Conservation (phyloP, 805 yeast genomes). For the Saccharomycopsis fermentans region DNA sequence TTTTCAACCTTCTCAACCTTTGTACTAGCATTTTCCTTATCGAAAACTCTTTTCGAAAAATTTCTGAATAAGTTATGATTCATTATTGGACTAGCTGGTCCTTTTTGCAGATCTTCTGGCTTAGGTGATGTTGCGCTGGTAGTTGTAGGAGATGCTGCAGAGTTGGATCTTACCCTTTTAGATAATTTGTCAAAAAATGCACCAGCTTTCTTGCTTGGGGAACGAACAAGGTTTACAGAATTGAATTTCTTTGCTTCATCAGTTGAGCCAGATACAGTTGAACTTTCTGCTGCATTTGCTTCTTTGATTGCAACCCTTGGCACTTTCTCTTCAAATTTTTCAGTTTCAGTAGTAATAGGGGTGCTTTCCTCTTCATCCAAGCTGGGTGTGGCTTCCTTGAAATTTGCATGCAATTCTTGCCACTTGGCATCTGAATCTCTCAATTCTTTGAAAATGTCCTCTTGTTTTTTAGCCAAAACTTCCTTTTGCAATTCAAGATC, state of each 20-base stretch:
- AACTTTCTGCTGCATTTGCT: not conserved
- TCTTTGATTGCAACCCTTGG: not conserved
- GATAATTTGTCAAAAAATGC: not conserved
- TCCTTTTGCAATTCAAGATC: constrained; percentile 13
- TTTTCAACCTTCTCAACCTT: not conserved
- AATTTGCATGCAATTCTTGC: constrained; percentile 9
- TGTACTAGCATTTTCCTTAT: not conserved
- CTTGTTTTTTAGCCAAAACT: constrained; percentile 8
- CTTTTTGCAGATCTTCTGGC: not conserved
- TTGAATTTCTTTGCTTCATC: not conserved
- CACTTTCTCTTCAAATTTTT: not conserved
- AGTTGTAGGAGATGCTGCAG: not conserved
- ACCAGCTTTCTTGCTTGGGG: not conserved
- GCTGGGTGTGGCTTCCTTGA: constrained; percentile 1
- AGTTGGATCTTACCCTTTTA: not conserved
- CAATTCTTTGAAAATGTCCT: constrained; percentile 10
- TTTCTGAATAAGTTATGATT: not conserved
- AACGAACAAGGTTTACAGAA: not conserved
- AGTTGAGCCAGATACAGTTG: not conserved
- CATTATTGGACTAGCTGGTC: not conserved
- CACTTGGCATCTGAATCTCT: constrained; percentile 8
- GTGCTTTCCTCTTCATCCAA: constrained; percentile 2
- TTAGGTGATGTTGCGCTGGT: not conserved
- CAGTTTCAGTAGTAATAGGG: not conserved
- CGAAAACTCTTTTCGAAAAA: not conserved